These are phyloP conservation scores for Malus fusca DNA, from an alignment of 306 rosid species.

Conservation along the genomic window DNA sequence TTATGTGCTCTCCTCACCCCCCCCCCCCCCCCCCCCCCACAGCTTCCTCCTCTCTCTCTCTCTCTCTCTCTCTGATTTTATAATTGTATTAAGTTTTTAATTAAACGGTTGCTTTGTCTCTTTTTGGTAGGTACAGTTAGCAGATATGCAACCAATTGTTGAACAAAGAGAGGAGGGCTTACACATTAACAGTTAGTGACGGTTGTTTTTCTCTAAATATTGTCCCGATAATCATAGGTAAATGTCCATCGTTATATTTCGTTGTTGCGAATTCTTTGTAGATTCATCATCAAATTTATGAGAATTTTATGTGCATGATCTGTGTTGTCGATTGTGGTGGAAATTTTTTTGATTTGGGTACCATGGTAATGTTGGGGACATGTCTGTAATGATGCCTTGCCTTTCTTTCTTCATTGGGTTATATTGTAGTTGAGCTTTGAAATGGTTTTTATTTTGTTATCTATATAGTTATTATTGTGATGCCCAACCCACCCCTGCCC, in stretches of 20 bases:
- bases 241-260: constrained; percentile 25
- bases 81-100: neutral
- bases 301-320: neutral
- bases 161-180: constrained; percentile 30
- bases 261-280: constrained; percentile 21
- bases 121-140: constrained; percentile 42
- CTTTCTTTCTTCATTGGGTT: neutral
- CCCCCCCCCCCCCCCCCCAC: neutral
- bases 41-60: neutral
- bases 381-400: neutral
- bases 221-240: constrained; percentile 28
- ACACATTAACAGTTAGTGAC: constrained; percentile 34
- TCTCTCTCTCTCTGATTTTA: neutral
- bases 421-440: neutral
- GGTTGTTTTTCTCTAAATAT: constrained; percentile 7
- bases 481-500: no score
- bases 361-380: neutral
- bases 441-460: neutral
- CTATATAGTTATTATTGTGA: no score
- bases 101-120: constrained; percentile 15
- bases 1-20: neutral
- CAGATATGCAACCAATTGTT: constrained; percentile 39
- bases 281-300: constrained; percentile 14
- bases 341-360: neutral
- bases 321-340: neutral